Conservation (phyloP, 176 grass and related monocot species). For the Eleusine indica region DNA sequence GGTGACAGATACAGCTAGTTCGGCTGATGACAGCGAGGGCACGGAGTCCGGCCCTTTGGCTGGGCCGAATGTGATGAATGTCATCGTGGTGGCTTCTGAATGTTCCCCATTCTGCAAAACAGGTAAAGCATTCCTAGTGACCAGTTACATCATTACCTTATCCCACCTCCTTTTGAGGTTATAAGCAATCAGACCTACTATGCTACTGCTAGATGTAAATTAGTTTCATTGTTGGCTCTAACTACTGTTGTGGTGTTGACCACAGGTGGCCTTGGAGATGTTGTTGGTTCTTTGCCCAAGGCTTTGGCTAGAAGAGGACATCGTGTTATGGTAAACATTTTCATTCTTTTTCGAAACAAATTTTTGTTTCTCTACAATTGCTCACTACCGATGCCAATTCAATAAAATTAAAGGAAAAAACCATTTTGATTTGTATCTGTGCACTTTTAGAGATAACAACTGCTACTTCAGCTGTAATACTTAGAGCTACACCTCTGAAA, state of each 20-base stretch:
- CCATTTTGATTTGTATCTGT: neutral
- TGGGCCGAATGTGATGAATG: conserved; percentile 92
- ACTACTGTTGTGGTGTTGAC: conserved; percentile 9
- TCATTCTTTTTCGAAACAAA: neutral
- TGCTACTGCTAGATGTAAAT: neutral
- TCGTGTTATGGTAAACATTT: conserved; percentile 72
- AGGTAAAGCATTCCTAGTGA: conserved; percentile 39
- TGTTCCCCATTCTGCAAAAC: conserved; percentile 95
- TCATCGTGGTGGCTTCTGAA: conserved; percentile 86
- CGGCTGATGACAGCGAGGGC: conserved; percentile 22
- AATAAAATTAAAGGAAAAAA: conserved; percentile 17
- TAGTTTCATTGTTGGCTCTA: conserved; percentile 16
- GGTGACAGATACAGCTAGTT: conserved; percentile 8
- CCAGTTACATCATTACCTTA: neutral
- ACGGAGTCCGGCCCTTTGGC: conserved; percentile 60
- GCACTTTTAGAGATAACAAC: too few relatives aligned
- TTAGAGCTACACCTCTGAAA: conserved; percentile 17
- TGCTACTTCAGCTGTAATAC: neutral
- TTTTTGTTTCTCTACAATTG: neutral
- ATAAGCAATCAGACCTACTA: neutral
- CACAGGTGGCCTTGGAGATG: conserved; percentile 95
- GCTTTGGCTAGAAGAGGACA: conserved; percentile 97
- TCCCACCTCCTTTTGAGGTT: neutral
- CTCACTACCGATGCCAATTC: neutral
- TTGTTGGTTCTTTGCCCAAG: conserved; percentile 88